Percentiles rank a stretch among this genome's conserved stretches.
phyloP scores from a whole-genome alignment of 2,329 filamentous ascomycete species.

The Aspergillus niger region DNA sequence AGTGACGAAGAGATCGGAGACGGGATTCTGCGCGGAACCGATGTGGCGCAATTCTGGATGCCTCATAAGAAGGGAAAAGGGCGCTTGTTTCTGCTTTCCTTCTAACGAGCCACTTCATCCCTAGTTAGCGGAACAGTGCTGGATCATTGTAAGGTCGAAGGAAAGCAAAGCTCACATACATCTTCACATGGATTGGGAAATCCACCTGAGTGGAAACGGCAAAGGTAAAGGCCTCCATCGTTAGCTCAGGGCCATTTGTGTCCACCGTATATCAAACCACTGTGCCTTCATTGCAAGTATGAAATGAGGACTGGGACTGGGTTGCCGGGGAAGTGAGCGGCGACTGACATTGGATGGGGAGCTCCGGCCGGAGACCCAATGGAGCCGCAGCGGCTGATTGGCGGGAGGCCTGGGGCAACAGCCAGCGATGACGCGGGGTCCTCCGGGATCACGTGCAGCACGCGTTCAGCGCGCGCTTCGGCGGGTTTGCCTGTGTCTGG shows the following conservation, averaged over 20 bases:
- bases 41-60: slow-evolving; percentile 80
- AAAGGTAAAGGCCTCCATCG: slow-evolving; percentile 95
- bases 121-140: slow-evolving; percentile 1
- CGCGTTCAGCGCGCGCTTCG: slow-evolving; percentile 1
- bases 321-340: not conserved
- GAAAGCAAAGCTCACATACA: slow-evolving; percentile 52
- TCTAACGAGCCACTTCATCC: slow-evolving; percentile 68
- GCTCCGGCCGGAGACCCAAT: slow-evolving; percentile 10
- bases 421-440: slow-evolving; percentile 18
- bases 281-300: slow-evolving; percentile 16
- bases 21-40: slow-evolving; percentile 77
- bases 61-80: slow-evolving; percentile 75
- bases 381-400: slow-evolving; percentile 15
- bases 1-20: slow-evolving; percentile 90
- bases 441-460: slow-evolving; percentile 15
- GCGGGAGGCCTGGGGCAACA: not conserved
- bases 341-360: not conserved
- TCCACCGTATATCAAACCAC: slow-evolving; percentile 1
- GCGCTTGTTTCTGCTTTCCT: slow-evolving; percentile 72
- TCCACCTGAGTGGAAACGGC: slow-evolving; percentile 83
- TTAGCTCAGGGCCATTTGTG: slow-evolving; percentile 12
- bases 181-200: slow-evolving; percentile 66
- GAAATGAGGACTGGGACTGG: not conserved
- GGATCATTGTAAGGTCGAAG: not conserved
- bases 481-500: not conserved